These are phyloP conservation scores for Hysterium pulicare DNA, from an alignment of 2,329 filamentous ascomycete species.

Conservation along the genomic window DNA sequence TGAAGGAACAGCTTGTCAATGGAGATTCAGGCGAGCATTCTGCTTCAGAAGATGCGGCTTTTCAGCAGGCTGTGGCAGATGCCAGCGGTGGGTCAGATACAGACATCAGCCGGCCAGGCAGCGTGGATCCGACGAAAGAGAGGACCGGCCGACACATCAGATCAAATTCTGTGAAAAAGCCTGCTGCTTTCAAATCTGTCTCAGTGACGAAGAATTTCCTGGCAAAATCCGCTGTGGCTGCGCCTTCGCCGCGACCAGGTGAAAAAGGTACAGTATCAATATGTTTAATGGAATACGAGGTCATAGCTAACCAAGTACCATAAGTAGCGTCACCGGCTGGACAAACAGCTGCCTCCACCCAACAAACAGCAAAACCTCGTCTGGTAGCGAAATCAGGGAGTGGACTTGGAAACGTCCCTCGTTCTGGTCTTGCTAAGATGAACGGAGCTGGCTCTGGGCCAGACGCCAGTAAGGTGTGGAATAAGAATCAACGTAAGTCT, in stretches of 20 bases:
- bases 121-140: constrained; percentile 50
- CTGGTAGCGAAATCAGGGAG: constrained; percentile 72
- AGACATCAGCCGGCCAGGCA: constrained; percentile 62
- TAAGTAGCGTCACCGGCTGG: constrained; percentile 37
- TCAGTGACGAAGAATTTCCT: constrained; percentile 83
- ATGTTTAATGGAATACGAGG: neutral
- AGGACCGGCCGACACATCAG: constrained; percentile 58
- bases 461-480: constrained; percentile 77
- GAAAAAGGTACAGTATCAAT: constrained; percentile 49
- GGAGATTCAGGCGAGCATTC: constrained; percentile 34
- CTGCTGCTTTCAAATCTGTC: constrained; percentile 76
- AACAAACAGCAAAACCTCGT: constrained; percentile 62
- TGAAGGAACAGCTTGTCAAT: constrained; percentile 29
- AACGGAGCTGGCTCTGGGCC: constrained; percentile 60
- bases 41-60: constrained; percentile 23
- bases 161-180: constrained; percentile 66
- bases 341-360: constrained; percentile 45
- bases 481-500: constrained; percentile 76
- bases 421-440: constrained; percentile 52
- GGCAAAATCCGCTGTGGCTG: constrained; percentile 63
- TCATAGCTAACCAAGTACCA: neutral
- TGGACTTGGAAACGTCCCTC: constrained; percentile 54
- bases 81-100: constrained; percentile 74
- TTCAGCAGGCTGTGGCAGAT: constrained; percentile 55
- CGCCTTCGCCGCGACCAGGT: constrained; percentile 48